phyloP scores from a whole-genome alignment of 2,329 filamentous ascomycete genomes.

The Aureobasidium vineae region DNA sequence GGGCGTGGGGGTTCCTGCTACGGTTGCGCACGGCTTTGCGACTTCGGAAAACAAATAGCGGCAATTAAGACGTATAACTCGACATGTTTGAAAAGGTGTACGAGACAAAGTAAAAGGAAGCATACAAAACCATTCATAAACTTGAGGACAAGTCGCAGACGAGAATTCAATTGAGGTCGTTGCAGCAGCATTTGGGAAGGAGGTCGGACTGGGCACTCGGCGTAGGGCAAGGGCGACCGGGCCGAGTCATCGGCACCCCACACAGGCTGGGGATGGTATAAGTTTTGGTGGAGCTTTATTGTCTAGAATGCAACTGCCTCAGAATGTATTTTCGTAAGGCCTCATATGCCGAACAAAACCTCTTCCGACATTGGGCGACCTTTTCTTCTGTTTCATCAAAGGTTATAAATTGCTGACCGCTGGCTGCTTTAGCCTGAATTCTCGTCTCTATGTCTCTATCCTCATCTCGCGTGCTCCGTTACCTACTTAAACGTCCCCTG shows the following conservation, averaged over 20 bases:
- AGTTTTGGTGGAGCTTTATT: slow-evolving; percentile 8
- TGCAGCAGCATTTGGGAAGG: background rate
- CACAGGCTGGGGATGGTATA: slow-evolving; percentile 7
- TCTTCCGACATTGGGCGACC: slow-evolving; percentile 20
- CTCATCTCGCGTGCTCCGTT: slow-evolving; percentile 10
- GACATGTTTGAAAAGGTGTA: background rate
- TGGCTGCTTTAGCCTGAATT: slow-evolving; percentile 26
- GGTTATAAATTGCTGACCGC: slow-evolving; percentile 20
- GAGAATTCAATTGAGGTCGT: background rate
- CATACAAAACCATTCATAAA: slow-evolving; percentile 17
- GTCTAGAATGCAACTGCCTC: slow-evolving; percentile 11
- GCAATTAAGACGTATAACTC: background rate
- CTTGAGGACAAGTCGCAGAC: slow-evolving; percentile 4
- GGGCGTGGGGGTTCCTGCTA: slow-evolving; percentile 3
- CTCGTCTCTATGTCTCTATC: slow-evolving; percentile 21
- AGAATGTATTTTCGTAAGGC: slow-evolving; percentile 9
- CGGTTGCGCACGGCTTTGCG: slow-evolving; percentile 22
- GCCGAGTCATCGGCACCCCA: slow-evolving; percentile 12
- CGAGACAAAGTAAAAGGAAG: background rate
- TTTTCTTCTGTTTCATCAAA: slow-evolving; percentile 5
- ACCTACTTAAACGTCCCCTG: slow-evolving; percentile 13
- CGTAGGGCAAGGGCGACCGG: slow-evolving; percentile 7
- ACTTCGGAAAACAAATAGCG: slow-evolving; percentile 12
- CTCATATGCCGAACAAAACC: slow-evolving; percentile 14
- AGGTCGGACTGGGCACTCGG: background rate